Percentiles rank a stretch among this genome's conserved stretches.
phyloP scores from a whole-genome alignment of 108 stramenopile species.

The Discostella pseudostelligera region DNA sequence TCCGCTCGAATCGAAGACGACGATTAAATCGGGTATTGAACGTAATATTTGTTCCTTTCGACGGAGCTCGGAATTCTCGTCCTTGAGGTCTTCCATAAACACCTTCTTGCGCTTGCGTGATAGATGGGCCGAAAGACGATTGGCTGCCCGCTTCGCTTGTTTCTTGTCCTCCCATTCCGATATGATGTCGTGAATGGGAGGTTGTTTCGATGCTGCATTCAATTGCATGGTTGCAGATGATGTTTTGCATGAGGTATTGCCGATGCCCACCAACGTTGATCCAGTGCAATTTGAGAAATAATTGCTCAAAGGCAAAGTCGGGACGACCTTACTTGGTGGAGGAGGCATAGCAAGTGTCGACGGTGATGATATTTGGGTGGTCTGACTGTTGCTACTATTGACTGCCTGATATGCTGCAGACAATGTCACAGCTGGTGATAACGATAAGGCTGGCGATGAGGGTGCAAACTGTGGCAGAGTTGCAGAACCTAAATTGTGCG shows the following conservation, averaged over 20 bases:
- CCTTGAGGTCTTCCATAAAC: conserved; percentile 90
- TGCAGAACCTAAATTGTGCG: neutral
- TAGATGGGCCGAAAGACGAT: conserved; percentile 88
- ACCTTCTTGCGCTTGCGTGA: conserved; percentile 93
- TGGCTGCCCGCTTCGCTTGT: conserved; percentile 75
- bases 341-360: conserved; percentile 5
- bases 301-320: conserved; percentile 3
- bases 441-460: neutral
- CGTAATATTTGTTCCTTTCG: conserved; percentile 80
- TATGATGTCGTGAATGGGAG: conserved; percentile 21
- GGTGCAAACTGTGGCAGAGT: conserved; percentile 1
- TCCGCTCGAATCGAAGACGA: conserved; percentile 83
- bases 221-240: conserved; percentile 4
- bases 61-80: conserved; percentile 77
- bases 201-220: conserved; percentile 5
- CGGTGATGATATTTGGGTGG: neutral
- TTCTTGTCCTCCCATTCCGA: conserved; percentile 68
- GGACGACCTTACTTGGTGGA: neutral
- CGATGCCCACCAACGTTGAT: neutral
- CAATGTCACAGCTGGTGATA: neutral
- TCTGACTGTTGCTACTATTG: neutral
- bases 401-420: neutral
- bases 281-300: neutral
- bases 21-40: conserved; percentile 81
- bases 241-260: neutral